These are phyloP conservation scores for Fonsecaea nubica DNA, from an alignment of 2,329 filamentous ascomycete genomes.

Conservation along the genomic window DNA sequence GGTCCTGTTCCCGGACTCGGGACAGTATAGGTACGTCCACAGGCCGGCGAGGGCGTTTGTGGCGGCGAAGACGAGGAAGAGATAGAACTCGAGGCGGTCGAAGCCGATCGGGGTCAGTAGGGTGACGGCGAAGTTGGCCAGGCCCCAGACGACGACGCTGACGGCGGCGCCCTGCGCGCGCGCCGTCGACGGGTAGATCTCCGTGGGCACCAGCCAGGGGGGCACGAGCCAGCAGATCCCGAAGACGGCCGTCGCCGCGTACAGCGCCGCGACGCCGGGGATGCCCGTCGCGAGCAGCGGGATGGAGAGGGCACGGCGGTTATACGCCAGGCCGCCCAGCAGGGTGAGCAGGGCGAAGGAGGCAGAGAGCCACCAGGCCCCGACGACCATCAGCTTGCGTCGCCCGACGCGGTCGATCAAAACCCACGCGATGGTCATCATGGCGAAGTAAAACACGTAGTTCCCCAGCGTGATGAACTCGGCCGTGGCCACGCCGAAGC, in stretches of 20 bases:
- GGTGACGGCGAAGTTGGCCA: slow-evolving; percentile 65
- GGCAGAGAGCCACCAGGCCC: slow-evolving; percentile 39
- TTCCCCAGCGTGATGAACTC: slow-evolving; percentile 67
- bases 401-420: slow-evolving; percentile 53
- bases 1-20: slow-evolving; percentile 63
- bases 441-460: slow-evolving; percentile 65
- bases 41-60: slow-evolving; percentile 63
- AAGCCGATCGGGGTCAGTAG: slow-evolving; percentile 65
- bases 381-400: slow-evolving; percentile 41
- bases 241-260: slow-evolving; percentile 53
- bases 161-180: slow-evolving; percentile 67
- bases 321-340: slow-evolving; percentile 41
- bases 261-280: slow-evolving; percentile 40
- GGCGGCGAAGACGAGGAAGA: slow-evolving; percentile 63
- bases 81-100: slow-evolving; percentile 65
- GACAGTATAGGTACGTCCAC: slow-evolving; percentile 60
- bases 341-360: slow-evolving; percentile 43
- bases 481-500: slow-evolving; percentile 58
- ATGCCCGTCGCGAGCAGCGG: slow-evolving; percentile 39
- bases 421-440: slow-evolving; percentile 68
- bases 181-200: slow-evolving; percentile 64
- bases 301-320: slow-evolving; percentile 34
- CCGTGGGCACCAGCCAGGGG: slow-evolving; percentile 60
- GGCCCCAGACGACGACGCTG: slow-evolving; percentile 65
- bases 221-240: slow-evolving; percentile 59